A percentile compares a stretch with the other conserved stretches of the same genome.
These are phyloP conservation scores for Hypoxylon cercidicola DNA, from an alignment of 495 filamentous ascomycete species.

Conservation along the genomic window DNA sequence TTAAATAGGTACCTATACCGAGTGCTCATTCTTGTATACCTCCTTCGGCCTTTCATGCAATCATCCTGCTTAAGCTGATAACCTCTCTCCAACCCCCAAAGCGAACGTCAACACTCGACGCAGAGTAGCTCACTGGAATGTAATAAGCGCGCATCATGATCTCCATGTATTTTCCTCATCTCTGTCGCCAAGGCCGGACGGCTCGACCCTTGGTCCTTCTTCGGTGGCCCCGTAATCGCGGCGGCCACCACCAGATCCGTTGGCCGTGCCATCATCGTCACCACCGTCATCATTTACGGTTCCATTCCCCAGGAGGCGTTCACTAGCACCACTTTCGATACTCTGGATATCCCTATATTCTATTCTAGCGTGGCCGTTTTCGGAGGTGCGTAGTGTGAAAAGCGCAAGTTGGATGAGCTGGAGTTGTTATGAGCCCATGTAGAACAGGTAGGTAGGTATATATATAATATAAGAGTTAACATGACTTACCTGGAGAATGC, in stretches of 20 bases:
- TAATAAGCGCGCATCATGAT: background rate
- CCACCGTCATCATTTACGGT: slow-evolving; percentile 17
- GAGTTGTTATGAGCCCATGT: background rate
- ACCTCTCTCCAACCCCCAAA: too few relatives aligned
- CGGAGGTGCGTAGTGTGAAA: slow-evolving; percentile 26
- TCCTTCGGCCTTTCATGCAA: too few relatives aligned
- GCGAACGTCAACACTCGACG: too few relatives aligned
- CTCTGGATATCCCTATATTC: slow-evolving; percentile 22
- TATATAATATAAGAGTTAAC: background rate
- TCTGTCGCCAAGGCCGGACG: slow-evolving; percentile 37
- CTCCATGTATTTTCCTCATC: slow-evolving; percentile 23
- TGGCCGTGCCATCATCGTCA: slow-evolving; percentile 5
- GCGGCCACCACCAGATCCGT: slow-evolving; percentile 5
- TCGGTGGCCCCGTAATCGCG: slow-evolving; percentile 16
- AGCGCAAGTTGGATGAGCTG: slow-evolving; percentile 36
- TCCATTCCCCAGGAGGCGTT: slow-evolving; percentile 31
- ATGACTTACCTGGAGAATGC: slow-evolving; percentile 45
- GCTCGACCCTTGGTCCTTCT: slow-evolving; percentile 31
- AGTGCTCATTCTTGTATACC: too few relatives aligned
- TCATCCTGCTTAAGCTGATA: too few relatives aligned
- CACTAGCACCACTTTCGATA: slow-evolving; percentile 10
- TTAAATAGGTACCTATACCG: too few relatives aligned
- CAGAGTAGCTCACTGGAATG: background rate
- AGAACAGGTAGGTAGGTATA: too few relatives aligned
- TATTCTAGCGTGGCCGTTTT: slow-evolving; percentile 3